A percentile compares a stretch with the other conserved stretches of the same genome.
Evolutionary conservation across 2,329 filamentous ascomycete genomes (phyloP).

Genomic region (Arthrinium phaeospermum): DNA sequence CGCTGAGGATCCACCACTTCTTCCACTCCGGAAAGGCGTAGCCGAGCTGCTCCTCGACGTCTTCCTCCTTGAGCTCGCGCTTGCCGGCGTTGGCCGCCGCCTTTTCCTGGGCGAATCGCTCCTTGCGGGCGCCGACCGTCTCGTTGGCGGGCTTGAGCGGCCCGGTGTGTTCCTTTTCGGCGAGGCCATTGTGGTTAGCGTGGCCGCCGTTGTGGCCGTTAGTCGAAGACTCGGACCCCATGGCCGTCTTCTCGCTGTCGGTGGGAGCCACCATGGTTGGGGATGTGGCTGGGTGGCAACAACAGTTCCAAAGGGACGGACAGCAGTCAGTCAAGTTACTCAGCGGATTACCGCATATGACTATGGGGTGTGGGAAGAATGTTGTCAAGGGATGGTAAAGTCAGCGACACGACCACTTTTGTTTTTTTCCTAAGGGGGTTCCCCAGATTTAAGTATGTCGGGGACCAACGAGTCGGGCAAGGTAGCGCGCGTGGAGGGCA

Average conservation of each 20-base stretch:
- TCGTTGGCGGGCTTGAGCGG: slow-evolving; percentile 18
- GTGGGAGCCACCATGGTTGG: neutral
- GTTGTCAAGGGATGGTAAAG: neutral
- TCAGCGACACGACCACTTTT: neutral
- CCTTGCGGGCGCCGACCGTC: slow-evolving; percentile 6
- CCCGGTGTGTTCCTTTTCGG: neutral
- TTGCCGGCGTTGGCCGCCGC: slow-evolving; percentile 25
- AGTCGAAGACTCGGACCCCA: slow-evolving; percentile 10
- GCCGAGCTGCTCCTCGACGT: slow-evolving; percentile 71
- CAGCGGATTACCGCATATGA: slow-evolving; percentile 1
- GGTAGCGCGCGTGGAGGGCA: neutral
- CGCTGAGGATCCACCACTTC: slow-evolving; percentile 76
- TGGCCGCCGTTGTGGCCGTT: neutral
- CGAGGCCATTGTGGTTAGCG: neutral
- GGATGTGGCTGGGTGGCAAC: neutral
- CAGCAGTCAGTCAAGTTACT: neutral
- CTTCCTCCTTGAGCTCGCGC: slow-evolving; percentile 43
- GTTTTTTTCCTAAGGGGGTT: neutral
- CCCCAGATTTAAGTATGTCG: slow-evolving; percentile 16
- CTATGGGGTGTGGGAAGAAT: slow-evolving; percentile 4
- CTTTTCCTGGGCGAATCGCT: neutral
- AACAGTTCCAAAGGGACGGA: neutral
- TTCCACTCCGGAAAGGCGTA: slow-evolving; percentile 64
- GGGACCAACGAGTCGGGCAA: neutral
- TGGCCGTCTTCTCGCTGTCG: slow-evolving; percentile 2